Percentiles rank a stretch among this genome's conserved stretches.
phyloP scores from a whole-genome alignment of 495 filamentous ascomycete genomes.

The Extremus antarcticus region DNA sequence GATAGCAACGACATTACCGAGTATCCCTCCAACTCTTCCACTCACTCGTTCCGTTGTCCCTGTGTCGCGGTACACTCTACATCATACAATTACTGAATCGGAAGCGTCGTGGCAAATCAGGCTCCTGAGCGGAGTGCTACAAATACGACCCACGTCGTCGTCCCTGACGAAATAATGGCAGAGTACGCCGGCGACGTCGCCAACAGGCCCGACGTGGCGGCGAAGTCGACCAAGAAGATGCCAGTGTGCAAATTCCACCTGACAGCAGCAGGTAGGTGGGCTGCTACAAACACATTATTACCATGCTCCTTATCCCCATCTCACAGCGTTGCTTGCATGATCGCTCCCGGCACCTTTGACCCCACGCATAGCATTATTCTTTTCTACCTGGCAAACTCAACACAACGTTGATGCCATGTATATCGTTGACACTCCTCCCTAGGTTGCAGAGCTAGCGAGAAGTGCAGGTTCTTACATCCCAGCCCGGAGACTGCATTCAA shows the following conservation, averaged over 20 bases:
- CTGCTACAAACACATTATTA: neutral
- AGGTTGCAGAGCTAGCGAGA: conserved; percentile 27
- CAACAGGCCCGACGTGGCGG: neutral
- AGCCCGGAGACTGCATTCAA: neutral
- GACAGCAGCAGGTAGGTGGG: conserved; percentile 23
- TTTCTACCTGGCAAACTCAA: neutral
- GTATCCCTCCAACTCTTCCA: too few relatives aligned
- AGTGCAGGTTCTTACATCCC: conserved; percentile 26
- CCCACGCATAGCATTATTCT: neutral
- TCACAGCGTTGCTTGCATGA: neutral
- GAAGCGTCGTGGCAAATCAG: too few relatives aligned
- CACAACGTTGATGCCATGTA: neutral
- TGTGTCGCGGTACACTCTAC: too few relatives aligned
- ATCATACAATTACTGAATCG: too few relatives aligned
- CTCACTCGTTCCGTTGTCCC: too few relatives aligned
- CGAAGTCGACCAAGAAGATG: conserved; percentile 5
- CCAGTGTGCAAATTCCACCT: conserved; percentile 25
- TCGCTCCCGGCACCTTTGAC: neutral
- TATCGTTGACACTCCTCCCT: neutral
- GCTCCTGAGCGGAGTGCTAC: too few relatives aligned
- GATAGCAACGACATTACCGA: too few relatives aligned
- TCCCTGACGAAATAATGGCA: too few relatives aligned
- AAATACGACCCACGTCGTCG: too few relatives aligned
- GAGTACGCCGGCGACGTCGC: too few relatives aligned
- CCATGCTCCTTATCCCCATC: neutral